Percentiles rank a stretch among this genome's conserved stretches.
phyloP scores from a whole-genome alignment of 176 grass and related monocot genomes.

The Metroxylon sagu region DNA sequence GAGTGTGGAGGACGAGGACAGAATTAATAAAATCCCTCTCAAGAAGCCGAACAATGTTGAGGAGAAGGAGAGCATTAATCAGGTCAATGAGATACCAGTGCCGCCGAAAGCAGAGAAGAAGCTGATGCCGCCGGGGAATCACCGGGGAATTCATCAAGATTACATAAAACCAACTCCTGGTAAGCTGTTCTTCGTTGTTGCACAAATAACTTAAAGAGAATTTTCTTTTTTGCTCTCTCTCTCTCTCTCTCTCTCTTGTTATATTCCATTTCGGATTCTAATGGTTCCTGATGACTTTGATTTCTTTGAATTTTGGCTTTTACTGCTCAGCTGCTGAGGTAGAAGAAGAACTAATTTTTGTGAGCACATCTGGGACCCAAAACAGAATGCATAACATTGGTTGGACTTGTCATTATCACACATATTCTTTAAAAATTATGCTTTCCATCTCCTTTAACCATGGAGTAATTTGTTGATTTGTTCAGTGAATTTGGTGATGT shows the following conservation, averaged over 20 bases:
- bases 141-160: too few species aligned
- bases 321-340: slow-evolving; percentile 34
- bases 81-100: slow-evolving; percentile 8
- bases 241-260: too few species aligned
- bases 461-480: slow-evolving; percentile 1
- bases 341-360: slow-evolving; percentile 32
- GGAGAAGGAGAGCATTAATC: background rate
- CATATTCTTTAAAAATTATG: too few species aligned
- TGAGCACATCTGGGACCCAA: slow-evolving; percentile 21
- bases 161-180: too few species aligned
- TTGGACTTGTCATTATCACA: slow-evolving; percentile 8
- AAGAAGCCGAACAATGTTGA: too few species aligned
- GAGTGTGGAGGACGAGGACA: slow-evolving; percentile 29
- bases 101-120: slow-evolving; percentile 3
- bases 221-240: too few species aligned
- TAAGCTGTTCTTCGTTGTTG: too few species aligned
- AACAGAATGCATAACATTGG: slow-evolving; percentile 81
- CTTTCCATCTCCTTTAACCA: background rate
- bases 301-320: background rate
- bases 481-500: slow-evolving; percentile 94
- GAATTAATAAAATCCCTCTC: background rate
- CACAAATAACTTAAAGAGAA: too few species aligned
- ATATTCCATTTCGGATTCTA: too few species aligned
- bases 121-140: too few species aligned
- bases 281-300: too few species aligned